phyloP scores from a whole-genome alignment of 2,329 filamentous ascomycete species.

The Conoideocrella luteorostrata region DNA sequence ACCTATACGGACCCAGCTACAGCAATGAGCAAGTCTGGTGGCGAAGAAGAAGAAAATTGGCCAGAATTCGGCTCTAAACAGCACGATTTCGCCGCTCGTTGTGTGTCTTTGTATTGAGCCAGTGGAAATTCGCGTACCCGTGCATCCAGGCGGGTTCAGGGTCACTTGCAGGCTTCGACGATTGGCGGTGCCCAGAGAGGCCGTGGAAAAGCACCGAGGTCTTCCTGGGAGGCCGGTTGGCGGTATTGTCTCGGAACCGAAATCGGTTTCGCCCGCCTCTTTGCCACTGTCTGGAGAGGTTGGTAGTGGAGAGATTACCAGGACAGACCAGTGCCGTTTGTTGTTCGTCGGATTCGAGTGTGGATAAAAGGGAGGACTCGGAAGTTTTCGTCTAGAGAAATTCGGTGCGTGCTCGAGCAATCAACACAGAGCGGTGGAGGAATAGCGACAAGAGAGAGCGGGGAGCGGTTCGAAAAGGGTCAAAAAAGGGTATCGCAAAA shows the following conservation, averaged over 20 bases:
- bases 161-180: not conserved
- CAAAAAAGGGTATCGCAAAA: constrained; percentile 6
- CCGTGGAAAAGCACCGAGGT: constrained; percentile 2
- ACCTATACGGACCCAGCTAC: too few species aligned
- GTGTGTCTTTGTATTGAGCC: not conserved
- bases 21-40: not conserved
- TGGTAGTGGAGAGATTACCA: not conserved
- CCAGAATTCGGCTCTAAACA: constrained; percentile 1
- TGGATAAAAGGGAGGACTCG: constrained; percentile 7
- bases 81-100: not conserved
- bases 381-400: not conserved
- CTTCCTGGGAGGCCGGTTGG: not conserved
- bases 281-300: not conserved
- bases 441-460: not conserved
- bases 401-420: constrained; percentile 1
- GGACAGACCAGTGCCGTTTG: not conserved
- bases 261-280: not conserved
- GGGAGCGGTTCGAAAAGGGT: not conserved
- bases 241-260: constrained; percentile 4
- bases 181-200: not conserved
- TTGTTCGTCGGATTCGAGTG: not conserved
- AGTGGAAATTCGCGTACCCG: not conserved
- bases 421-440: constrained; percentile 1
- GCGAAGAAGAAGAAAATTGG: not conserved
- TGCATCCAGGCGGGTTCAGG: constrained; percentile 6